Evolutionary conservation across 768 basidiomycete species (phyloP).

Genomic region (Agrocybe pediades): DNA sequence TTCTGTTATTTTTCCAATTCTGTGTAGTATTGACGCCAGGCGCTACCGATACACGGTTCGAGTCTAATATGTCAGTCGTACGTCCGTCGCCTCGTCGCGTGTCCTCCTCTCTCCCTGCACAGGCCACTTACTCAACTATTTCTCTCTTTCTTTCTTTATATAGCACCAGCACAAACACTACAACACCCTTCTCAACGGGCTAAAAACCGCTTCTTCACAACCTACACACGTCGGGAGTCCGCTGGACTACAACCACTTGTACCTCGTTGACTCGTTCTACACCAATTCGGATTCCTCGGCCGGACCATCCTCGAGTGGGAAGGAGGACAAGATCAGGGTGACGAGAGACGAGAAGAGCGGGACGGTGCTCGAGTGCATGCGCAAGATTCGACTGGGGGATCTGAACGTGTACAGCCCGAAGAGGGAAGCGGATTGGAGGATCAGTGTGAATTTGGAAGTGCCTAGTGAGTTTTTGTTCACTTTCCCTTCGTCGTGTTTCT

Average conservation of each 20-base stretch:
- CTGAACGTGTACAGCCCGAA: conserved; percentile 88
- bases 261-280: conserved; percentile 82
- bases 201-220: conserved; percentile 58
- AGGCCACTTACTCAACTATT: not conserved
- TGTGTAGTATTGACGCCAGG: conserved; percentile 40
- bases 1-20: not conserved
- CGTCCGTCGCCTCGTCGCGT: conserved; percentile 27
- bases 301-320: no score
- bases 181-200: conserved; percentile 84
- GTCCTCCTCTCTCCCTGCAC: not conserved
- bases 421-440: conserved; percentile 83
- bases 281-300: conserved; percentile 27
- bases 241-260: conserved; percentile 75
- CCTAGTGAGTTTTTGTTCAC: conserved; percentile 58
- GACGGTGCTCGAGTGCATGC: conserved; percentile 63
- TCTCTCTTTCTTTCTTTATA: conserved; percentile 13
- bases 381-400: conserved; percentile 84
- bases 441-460: conserved; percentile 91
- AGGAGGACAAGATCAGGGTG: conserved; percentile 71
- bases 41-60: conserved; percentile 69
- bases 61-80: conserved; percentile 91
- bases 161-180: conserved; percentile 87
- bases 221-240: conserved; percentile 56
- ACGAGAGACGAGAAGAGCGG: conserved; percentile 79
- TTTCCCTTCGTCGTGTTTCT: not conserved